Percentiles rank a stretch among this genome's conserved stretches.
Evolutionary conservation across 495 filamentous ascomycete species (phyloP).

Genomic region (Terfezia claveryi): DNA sequence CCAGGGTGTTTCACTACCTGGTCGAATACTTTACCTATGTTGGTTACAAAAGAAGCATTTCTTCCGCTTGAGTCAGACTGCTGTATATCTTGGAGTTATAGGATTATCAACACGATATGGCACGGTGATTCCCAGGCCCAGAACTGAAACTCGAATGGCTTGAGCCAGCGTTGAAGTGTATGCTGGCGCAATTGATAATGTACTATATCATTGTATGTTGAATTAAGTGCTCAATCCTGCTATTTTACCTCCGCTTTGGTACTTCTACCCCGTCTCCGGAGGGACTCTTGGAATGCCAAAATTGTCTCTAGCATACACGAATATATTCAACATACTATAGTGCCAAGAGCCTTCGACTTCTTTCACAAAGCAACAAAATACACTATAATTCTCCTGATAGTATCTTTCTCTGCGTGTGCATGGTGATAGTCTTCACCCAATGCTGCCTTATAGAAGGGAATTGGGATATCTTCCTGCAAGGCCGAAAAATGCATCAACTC

Average conservation of each 20-base stretch:
- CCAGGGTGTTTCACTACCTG: too few relatives aligned
- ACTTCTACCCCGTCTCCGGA: not conserved
- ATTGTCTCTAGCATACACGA: not conserved
- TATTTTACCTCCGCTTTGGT: conserved; percentile 30
- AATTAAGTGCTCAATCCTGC: conserved; percentile 28
- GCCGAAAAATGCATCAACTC: conserved; percentile 27
- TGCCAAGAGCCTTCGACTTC: not conserved
- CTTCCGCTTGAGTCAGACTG: too few relatives aligned
- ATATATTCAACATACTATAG: not conserved
- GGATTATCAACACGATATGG: too few relatives aligned
- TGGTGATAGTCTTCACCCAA: conserved; percentile 23
- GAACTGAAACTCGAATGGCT: not conserved
- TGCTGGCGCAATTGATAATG: conserved; percentile 22
- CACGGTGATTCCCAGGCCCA: too few relatives aligned
- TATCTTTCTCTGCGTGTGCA: conserved; percentile 21
- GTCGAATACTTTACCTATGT: too few relatives aligned
- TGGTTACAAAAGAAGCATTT: too few relatives aligned
- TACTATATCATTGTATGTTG: conserved; percentile 23
- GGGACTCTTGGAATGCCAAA: not conserved
- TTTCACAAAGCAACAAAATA: conserved; percentile 2
- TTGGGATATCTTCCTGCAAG: conserved; percentile 24
- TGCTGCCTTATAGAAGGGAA: conserved; percentile 25
- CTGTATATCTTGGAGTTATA: too few relatives aligned
- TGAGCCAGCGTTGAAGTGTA: conserved; percentile 5
- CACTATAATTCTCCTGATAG: conserved; percentile 22